Conservation (phyloP, 2,329 filamentous ascomycete genomes). For the Fusarium metavorans region DNA sequence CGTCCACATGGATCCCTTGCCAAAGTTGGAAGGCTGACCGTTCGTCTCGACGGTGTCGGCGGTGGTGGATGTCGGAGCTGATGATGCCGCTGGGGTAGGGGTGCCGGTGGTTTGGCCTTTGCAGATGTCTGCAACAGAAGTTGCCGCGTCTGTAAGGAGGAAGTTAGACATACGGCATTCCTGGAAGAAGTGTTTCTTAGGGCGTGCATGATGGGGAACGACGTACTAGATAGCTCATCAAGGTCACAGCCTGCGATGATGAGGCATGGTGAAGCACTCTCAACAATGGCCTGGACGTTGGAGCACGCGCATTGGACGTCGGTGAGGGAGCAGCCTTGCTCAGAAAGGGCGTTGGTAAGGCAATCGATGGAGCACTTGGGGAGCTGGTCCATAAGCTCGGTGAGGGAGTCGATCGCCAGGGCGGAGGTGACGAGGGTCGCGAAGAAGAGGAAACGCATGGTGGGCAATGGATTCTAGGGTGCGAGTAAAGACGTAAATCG, state of each 20-base stretch:
- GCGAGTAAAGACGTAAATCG: neutral
- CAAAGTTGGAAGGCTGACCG: constrained; percentile 3
- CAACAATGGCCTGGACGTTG: constrained; percentile 50
- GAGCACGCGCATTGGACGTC: constrained; percentile 56
- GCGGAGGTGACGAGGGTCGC: constrained; percentile 26
- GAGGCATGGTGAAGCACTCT: constrained; percentile 52
- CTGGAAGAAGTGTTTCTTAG: neutral
- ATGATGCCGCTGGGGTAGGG: neutral
- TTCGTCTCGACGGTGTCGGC: constrained; percentile 2
- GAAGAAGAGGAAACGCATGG: constrained; percentile 13
- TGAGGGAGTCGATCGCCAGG: constrained; percentile 13
- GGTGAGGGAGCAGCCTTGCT: constrained; percentile 49
- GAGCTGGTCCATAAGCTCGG: constrained; percentile 41
- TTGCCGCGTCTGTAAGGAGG: neutral
- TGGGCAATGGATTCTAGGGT: neutral
- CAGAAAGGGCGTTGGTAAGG: constrained; percentile 47
- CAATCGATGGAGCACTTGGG: constrained; percentile 56
- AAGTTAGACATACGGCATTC: neutral
- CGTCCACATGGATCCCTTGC: constrained; percentile 12
- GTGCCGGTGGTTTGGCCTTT: constrained; percentile 3
- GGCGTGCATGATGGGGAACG: neutral
- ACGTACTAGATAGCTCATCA: constrained; percentile 53
- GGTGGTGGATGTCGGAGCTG: neutral
- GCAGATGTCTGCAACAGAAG: constrained; percentile 14
- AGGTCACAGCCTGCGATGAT: constrained; percentile 48